Percentiles rank a stretch among this genome's conserved stretches.
Conservation (phyloP, 2,329 filamentous ascomycete genomes). For the Chaetomium sp. region DNA sequence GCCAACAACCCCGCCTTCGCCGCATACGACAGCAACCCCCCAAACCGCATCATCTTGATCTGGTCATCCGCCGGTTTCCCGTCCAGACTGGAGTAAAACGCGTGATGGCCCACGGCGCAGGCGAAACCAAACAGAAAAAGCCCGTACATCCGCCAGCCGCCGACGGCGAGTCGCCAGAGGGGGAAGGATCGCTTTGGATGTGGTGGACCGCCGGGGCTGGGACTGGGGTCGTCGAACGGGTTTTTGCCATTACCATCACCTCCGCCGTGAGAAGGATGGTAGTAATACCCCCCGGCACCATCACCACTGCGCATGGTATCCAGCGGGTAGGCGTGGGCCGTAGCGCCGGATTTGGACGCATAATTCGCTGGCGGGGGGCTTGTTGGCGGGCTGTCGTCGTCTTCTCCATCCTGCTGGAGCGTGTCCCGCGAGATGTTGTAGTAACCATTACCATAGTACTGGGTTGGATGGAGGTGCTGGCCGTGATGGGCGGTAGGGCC, state of each 20-base stretch:
- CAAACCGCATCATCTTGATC: constrained; percentile 21
- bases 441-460: not conserved
- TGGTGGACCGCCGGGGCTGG: no score
- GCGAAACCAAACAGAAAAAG: constrained; percentile 16
- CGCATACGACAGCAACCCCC: constrained; percentile 19
- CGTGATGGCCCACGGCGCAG: constrained; percentile 19
- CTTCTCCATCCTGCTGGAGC: not conserved
- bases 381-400: not conserved
- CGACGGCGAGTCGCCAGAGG: constrained; percentile 12
- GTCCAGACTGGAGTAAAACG: constrained; percentile 17
- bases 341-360: not conserved
- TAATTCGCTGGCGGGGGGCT: not conserved
- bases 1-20: constrained; percentile 19
- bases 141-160: constrained; percentile 19
- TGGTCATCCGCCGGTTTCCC: constrained; percentile 21
- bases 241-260: no score
- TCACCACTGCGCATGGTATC: not conserved
- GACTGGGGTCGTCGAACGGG: no score
- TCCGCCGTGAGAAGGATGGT: not conserved
- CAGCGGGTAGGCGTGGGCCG: not conserved
- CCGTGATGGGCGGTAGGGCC: not conserved
- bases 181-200: no score
- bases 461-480: not conserved
- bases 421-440: constrained; percentile 3
- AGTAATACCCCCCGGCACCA: constrained; percentile 2